These are phyloP conservation scores for Xerocomellus amylosporus DNA, from an alignment of 768 basidiomycete species.

Conservation along the genomic window DNA sequence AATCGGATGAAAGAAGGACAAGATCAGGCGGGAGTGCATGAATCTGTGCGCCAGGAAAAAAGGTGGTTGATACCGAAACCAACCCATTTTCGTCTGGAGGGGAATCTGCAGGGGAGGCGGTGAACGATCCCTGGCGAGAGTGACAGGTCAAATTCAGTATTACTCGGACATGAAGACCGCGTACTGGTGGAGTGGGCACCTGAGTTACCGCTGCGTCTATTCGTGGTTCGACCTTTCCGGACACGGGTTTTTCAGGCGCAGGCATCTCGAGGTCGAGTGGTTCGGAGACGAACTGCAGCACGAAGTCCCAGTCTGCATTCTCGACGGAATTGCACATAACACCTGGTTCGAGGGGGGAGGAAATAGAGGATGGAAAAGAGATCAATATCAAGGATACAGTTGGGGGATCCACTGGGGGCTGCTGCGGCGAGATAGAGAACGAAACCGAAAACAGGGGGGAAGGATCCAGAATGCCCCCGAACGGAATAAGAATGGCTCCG, in stretches of 20 bases:
- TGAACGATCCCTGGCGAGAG: slow-evolving; percentile 30
- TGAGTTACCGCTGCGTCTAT: slow-evolving; percentile 31
- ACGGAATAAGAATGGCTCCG: slow-evolving; percentile 5
- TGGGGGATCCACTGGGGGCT: not conserved
- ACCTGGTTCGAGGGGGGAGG: not conserved
- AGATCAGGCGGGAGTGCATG: slow-evolving; percentile 57
- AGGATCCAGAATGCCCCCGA: not conserved
- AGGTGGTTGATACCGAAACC: slow-evolving; percentile 81
- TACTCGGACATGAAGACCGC: slow-evolving; percentile 16
- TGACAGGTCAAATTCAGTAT: slow-evolving; percentile 5
- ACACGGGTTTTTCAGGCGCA: slow-evolving; percentile 37
- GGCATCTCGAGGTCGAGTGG: slow-evolving; percentile 36
- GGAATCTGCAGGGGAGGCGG: slow-evolving; percentile 33
- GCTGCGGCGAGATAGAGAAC: not conserved
- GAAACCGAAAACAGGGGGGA: slow-evolving; percentile 20
- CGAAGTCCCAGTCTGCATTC: slow-evolving; percentile 56
- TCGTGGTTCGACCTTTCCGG: slow-evolving; percentile 22
- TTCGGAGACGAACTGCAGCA: slow-evolving; percentile 57
- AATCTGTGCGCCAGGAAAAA: slow-evolving; percentile 67
- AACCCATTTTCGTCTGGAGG: slow-evolving; percentile 42
- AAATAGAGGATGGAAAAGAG: not conserved
- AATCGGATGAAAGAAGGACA: slow-evolving; percentile 67
- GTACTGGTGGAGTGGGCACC: slow-evolving; percentile 66
- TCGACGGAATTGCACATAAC: slow-evolving; percentile 38
- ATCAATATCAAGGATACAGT: not conserved